Evolutionary conservation across 805 yeast genomes (phyloP).

Genomic region (Lachancea sp.): DNA sequence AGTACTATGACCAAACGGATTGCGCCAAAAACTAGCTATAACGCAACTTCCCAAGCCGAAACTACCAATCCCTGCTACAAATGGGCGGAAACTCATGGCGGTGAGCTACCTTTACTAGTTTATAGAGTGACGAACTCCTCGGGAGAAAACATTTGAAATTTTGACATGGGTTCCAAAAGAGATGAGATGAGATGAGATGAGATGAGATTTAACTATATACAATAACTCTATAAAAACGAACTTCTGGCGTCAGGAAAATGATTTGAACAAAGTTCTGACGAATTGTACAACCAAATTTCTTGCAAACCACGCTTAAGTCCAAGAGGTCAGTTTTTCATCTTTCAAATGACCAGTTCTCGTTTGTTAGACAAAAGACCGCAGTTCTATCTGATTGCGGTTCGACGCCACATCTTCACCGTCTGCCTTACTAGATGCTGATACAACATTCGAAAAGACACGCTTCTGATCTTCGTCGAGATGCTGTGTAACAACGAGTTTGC

Average conservation of each 20-base stretch:
- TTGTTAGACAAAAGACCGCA: neutral
- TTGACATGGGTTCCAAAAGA: too few relatives aligned
- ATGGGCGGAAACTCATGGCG: slow-evolving; percentile 25
- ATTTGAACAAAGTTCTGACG: too few relatives aligned
- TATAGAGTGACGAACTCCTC: too few relatives aligned
- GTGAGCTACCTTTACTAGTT: too few relatives aligned
- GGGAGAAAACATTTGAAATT: too few relatives aligned
- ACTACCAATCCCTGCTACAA: slow-evolving; percentile 26
- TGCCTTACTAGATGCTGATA: neutral
- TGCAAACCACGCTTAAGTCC: neutral
- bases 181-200: neutral
- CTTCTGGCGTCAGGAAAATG: neutral
- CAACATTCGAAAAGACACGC: neutral
- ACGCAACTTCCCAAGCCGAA: slow-evolving; percentile 29
- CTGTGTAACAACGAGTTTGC: neutral
- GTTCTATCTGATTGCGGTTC: neutral
- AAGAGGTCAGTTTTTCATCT: too few relatives aligned
- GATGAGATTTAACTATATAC: neutral
- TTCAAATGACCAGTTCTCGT: too few relatives aligned
- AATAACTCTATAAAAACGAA: neutral
- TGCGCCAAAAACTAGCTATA: slow-evolving; percentile 33
- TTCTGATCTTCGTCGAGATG: neutral
- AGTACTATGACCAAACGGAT: neutral
- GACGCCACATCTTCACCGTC: too few relatives aligned
- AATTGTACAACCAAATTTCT: neutral